Evolutionary conservation across 352 stramenopile species (phyloP).

Genomic region (Halophytophthora polymorphica): DNA sequence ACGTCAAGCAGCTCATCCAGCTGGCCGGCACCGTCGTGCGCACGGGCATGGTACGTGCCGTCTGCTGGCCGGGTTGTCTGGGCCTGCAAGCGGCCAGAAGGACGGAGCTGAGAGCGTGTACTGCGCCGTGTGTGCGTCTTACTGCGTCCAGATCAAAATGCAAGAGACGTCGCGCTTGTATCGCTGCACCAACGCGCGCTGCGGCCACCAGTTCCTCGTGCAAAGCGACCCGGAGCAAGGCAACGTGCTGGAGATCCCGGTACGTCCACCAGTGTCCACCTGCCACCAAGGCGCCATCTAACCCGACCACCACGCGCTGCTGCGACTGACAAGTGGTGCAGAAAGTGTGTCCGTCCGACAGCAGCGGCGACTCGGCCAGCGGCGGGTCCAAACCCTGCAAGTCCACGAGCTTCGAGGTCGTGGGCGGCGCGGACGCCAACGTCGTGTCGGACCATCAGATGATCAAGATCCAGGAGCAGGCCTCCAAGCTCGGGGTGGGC

Average conservation of each 20-base stretch:
- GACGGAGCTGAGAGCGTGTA: background rate
- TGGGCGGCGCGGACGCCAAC: slow-evolving; percentile 40
- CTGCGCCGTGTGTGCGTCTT: background rate
- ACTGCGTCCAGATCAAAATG: slow-evolving; percentile 83
- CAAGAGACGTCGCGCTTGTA: slow-evolving; percentile 89
- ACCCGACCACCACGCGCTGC: background rate
- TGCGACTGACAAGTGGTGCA: slow-evolving; percentile 8
- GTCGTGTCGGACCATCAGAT: slow-evolving; percentile 85
- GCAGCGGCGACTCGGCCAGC: slow-evolving; percentile 20
- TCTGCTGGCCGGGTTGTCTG: background rate
- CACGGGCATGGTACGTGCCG: slow-evolving; percentile 63
- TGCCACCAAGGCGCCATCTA: background rate
- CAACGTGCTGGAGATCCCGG: slow-evolving; percentile 86
- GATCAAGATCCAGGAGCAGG: slow-evolving; percentile 96
- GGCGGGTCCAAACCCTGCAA: slow-evolving; percentile 68
- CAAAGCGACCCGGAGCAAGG: slow-evolving; percentile 88
- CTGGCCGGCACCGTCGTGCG: slow-evolving; percentile 88
- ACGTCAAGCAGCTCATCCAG: slow-evolving; percentile 89
- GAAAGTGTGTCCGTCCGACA: slow-evolving; percentile 52
- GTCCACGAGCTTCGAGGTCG: slow-evolving; percentile 66
- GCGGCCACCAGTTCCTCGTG: slow-evolving; percentile 79
- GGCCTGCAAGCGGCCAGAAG: background rate
- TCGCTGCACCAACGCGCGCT: slow-evolving; percentile 74
- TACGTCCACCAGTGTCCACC: slow-evolving; percentile 22
- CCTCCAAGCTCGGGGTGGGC: slow-evolving; percentile 88